phyloP scores from a whole-genome alignment of 2,329 filamentous ascomycete genomes.

The Scedosporium minutisporum region DNA sequence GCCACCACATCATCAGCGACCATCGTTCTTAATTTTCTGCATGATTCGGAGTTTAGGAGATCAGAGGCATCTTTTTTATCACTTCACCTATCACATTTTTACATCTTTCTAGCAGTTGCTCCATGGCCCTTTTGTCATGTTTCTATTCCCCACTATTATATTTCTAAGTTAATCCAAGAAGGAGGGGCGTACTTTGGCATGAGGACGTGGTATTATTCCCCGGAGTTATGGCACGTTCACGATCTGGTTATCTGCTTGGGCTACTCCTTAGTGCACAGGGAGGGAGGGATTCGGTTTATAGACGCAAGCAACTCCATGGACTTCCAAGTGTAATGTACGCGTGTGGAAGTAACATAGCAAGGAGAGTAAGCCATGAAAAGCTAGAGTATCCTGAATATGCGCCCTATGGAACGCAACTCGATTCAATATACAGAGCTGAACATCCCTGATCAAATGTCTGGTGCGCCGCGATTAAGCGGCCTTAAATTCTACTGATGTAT shows the following conservation, averaged over 20 bases:
- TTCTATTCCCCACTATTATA: background rate
- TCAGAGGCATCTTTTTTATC: background rate
- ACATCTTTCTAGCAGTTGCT: background rate
- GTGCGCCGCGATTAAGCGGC: too few species aligned
- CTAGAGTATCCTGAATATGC: too few species aligned
- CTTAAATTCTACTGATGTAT: too few species aligned
- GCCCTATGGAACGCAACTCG: too few species aligned
- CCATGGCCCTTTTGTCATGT: background rate
- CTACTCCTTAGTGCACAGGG: background rate
- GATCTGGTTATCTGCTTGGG: background rate
- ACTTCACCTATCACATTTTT: background rate
- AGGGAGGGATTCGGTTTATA: background rate
- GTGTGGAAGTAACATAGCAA: too few species aligned
- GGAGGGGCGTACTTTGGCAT: background rate
- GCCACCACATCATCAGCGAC: constrained; percentile 8
- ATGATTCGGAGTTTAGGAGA: constrained; percentile 1
- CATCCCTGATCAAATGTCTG: too few species aligned
- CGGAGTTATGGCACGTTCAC: background rate
- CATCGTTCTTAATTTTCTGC: constrained; percentile 1
- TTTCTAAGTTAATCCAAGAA: background rate
- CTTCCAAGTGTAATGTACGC: too few species aligned
- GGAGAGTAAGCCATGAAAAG: too few species aligned
- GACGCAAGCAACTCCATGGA: background rate
- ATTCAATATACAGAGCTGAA: too few species aligned
- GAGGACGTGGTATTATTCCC: background rate